Evolutionary conservation across 1,284 basidiomycete species (phyloP).

Genomic region (Heliocybe sulcata): DNA sequence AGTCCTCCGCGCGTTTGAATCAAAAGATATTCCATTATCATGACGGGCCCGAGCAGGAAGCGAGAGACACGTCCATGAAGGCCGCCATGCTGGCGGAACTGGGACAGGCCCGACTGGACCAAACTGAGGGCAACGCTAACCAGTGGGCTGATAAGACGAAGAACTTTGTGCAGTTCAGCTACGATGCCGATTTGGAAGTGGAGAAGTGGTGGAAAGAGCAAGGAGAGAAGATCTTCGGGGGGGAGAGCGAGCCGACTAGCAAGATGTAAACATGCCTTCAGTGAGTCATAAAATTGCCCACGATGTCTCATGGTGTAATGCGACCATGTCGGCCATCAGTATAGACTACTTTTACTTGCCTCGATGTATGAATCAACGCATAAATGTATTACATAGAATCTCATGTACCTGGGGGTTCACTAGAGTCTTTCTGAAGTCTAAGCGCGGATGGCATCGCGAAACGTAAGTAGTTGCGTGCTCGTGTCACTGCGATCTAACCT

Average conservation of each 20-base stretch:
- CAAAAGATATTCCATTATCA: conserved; percentile 30
- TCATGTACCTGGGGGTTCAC: no score
- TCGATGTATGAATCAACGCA: no score
- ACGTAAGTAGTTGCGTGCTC: no score
- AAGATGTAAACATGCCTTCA: neutral
- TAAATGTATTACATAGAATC: no score
- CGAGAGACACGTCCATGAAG: conserved; percentile 30
- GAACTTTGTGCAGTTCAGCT: conserved; percentile 15
- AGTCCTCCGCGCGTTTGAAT: conserved; percentile 32
- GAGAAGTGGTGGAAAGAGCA: conserved; percentile 16
- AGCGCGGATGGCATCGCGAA: no score
- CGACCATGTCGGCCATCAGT: no score
- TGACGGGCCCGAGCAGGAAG: conserved; percentile 29
- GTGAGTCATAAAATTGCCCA: neutral
- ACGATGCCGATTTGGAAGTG: conserved; percentile 16
- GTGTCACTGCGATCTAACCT: no score
- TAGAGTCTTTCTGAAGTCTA: no score
- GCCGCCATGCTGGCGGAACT: conserved; percentile 17
- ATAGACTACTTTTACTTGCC: no score
- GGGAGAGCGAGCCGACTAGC: neutral
- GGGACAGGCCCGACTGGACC: neutral
- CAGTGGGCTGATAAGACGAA: conserved; percentile 18
- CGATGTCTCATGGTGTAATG: neutral
- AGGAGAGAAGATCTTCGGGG: conserved; percentile 8
- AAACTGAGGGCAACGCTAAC: conserved; percentile 10